Evolutionary conservation across 129 eudicot species (phyloP).

Genomic region (Ambrosia artemisiifolia): DNA sequence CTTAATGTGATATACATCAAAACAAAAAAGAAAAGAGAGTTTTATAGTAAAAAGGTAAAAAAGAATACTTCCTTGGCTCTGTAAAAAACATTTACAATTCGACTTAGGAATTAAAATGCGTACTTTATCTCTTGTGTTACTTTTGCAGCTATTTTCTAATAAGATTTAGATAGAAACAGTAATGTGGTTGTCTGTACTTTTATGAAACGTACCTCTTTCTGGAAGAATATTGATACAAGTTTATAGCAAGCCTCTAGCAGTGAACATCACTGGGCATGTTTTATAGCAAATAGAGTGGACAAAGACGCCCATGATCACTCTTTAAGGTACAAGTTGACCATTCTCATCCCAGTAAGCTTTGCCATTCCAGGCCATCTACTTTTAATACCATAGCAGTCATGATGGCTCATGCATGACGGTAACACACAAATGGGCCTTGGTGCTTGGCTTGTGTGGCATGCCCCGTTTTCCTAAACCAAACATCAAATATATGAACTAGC

Average conservation of each 20-base stretch:
- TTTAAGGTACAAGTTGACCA: background rate
- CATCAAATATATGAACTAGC: too few relatives aligned
- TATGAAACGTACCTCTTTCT: background rate
- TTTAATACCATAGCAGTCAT: background rate
- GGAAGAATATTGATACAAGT: background rate
- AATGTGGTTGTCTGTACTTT: background rate
- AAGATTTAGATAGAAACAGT: background rate
- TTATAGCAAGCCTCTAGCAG: background rate
- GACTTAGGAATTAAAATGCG: background rate
- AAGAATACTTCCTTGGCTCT: conserved; percentile 2
- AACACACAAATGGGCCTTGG: background rate
- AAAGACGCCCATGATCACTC: too few relatives aligned
- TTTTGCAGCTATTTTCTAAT: background rate
- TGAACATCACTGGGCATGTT: background rate
- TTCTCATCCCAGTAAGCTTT: background rate
- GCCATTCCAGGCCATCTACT: background rate
- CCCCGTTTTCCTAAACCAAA: too few relatives aligned
- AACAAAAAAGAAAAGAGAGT: background rate
- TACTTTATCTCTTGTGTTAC: background rate
- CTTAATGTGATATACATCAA: background rate
- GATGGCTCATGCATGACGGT: background rate
- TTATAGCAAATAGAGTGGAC: background rate
- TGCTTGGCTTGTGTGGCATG: too few relatives aligned
- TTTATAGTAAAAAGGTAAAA: background rate
- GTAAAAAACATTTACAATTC: background rate